Conservation (phyloP, 805 yeast genomes). For the Maudiozyma bulderi region DNA sequence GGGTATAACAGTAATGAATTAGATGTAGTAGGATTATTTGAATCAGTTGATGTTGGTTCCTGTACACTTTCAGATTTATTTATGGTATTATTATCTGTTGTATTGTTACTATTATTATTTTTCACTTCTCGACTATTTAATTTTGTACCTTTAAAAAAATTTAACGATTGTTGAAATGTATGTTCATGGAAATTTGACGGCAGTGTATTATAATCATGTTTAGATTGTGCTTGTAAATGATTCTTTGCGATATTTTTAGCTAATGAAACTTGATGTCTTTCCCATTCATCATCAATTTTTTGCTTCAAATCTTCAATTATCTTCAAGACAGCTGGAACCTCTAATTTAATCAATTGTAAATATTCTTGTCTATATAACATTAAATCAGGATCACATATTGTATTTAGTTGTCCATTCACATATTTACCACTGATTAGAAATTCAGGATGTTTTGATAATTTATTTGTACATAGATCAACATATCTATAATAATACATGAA, state of each 20-base stretch:
- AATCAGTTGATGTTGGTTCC: not conserved
- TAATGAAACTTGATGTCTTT: constrained; percentile 17
- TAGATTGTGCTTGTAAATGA: not conserved
- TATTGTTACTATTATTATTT: not conserved
- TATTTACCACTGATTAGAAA: not conserved
- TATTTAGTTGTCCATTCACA: not conserved
- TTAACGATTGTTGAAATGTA: constrained; percentile 20
- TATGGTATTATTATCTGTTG: not conserved
- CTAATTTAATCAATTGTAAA: constrained; percentile 21
- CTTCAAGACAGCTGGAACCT: constrained; percentile 26
- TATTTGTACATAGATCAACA: constrained; percentile 36
- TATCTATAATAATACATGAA: constrained; percentile 49
- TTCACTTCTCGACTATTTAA: not conserved
- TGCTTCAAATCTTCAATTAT: constrained; percentile 23
- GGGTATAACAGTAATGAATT: constrained; percentile 12
- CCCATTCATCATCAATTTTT: constrained; percentile 14
- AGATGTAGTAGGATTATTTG: not conserved
- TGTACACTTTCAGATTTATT: not conserved
- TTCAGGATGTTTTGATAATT: constrained; percentile 24
- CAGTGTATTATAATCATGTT: constrained; percentile 1
- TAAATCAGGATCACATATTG: constrained; percentile 1
- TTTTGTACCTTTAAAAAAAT: constrained; percentile 7
- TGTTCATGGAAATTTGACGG: constrained; percentile 23
- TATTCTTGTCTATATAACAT: constrained; percentile 17
- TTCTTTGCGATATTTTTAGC: constrained; percentile 22